phyloP scores from a whole-genome alignment of 805 yeast species.

The Candida corydali region DNA sequence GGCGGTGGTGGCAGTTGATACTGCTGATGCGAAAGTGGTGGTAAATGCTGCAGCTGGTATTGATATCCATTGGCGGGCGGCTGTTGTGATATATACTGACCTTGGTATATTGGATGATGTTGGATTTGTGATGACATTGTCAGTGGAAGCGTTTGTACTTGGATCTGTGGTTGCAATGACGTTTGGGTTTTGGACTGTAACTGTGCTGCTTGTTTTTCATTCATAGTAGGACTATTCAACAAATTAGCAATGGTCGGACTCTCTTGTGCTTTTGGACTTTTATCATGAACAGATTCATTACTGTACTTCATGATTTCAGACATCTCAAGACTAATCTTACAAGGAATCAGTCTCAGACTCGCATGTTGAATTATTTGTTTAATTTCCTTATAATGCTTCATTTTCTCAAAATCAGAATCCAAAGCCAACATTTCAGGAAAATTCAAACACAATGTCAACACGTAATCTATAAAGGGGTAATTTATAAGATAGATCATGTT shows the following conservation, averaged over 20 bases:
- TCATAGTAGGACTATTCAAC: constrained; percentile 8
- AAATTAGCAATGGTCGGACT: constrained; percentile 11
- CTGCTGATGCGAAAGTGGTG: not conserved
- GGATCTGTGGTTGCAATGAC: not conserved
- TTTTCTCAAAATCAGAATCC: constrained; percentile 7
- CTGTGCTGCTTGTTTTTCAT: not conserved
- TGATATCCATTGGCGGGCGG: not conserved
- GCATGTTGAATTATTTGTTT: constrained; percentile 10
- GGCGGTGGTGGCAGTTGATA: not conserved
- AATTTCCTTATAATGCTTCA: constrained; percentile 9
- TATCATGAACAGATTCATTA: not conserved
- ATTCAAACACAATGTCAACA: constrained; percentile 13
- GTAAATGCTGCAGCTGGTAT: not conserved
- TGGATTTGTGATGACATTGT: not conserved
- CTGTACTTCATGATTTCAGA: constrained; percentile 12
- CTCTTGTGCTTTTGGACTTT: constrained; percentile 8
- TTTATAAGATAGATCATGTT: constrained; percentile 7
- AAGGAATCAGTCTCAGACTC: constrained; percentile 12
- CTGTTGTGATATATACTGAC: not conserved
- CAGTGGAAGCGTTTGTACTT: not conserved
- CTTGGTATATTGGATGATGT: not conserved
- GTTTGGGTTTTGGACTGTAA: not conserved
- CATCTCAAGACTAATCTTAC: constrained; percentile 15
- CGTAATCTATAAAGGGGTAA: constrained; percentile 17
- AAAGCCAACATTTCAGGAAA: constrained; percentile 17